Conservation (phyloP, 2,329 filamentous ascomycete genomes). For the Chaetomium globosum region DNA sequence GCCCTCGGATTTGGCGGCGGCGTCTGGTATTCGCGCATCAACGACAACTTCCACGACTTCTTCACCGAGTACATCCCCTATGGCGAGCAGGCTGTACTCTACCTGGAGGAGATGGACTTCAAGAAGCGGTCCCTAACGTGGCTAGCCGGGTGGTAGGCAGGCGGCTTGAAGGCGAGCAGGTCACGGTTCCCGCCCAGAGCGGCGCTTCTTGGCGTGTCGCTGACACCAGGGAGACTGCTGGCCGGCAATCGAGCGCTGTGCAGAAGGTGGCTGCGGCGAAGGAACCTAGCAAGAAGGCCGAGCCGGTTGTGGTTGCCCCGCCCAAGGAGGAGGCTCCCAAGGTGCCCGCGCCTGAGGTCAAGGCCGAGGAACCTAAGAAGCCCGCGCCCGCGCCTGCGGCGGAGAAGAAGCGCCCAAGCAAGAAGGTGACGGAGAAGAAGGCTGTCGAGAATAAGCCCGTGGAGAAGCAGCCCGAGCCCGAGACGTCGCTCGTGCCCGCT, state of each 20-base stretch:
- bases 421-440: neutral
- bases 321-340: slow-evolving; percentile 36
- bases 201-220: slow-evolving; percentile 80
- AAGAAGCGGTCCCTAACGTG: slow-evolving; percentile 70
- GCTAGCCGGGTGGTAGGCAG: slow-evolving; percentile 53
- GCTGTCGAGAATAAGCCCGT: neutral
- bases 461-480: slow-evolving; percentile 23
- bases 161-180: slow-evolving; percentile 63
- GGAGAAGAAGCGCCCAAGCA: slow-evolving; percentile 19
- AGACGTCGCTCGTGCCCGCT: slow-evolving; percentile 25
- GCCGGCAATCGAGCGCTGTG: slow-evolving; percentile 65
- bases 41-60: slow-evolving; percentile 96
- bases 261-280: slow-evolving; percentile 39
- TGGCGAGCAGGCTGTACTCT: slow-evolving; percentile 90
- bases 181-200: slow-evolving; percentile 83
- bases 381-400: slow-evolving; percentile 21
- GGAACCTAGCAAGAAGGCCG: slow-evolving; percentile 39
- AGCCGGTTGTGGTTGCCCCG: slow-evolving; percentile 25
- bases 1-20: slow-evolving; percentile 81
- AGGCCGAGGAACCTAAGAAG: slow-evolving; percentile 38
- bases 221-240: slow-evolving; percentile 58
- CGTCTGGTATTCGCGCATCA: slow-evolving; percentile 88
- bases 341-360: slow-evolving; percentile 41
- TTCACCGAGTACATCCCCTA: slow-evolving; percentile 97
- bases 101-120: slow-evolving; percentile 94